phyloP scores from a whole-genome alignment of 345 rosid species.

The Odontarrhena argentea region DNA sequence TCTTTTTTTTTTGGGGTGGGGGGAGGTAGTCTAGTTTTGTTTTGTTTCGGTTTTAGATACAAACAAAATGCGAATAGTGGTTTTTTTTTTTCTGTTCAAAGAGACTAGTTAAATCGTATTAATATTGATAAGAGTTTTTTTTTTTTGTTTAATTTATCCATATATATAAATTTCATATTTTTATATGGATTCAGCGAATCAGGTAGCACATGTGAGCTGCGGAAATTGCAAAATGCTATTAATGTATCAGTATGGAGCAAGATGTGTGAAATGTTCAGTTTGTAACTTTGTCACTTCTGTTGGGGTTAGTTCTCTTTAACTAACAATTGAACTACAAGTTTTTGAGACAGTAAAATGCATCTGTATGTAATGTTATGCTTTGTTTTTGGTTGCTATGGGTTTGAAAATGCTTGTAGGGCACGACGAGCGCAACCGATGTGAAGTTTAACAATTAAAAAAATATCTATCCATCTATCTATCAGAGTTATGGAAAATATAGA shows the following conservation, averaged over 20 bases:
- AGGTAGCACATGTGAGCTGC: constrained; percentile 91
- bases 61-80: background rate
- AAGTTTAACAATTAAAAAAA: constrained; percentile 59
- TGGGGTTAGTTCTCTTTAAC: constrained; percentile 59
- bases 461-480: constrained; percentile 1
- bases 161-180: background rate
- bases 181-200: constrained; percentile 65
- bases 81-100: no score
- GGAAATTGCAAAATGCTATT: constrained; percentile 94
- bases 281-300: constrained; percentile 87
- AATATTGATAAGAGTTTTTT: no score
- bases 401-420: constrained; percentile 59
- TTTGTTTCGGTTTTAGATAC: background rate
- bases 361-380: constrained; percentile 22
- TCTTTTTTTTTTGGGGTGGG: background rate
- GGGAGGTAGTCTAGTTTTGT: background rate
- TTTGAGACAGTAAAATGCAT: no score
- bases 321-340: no score
- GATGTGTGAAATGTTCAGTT: constrained; percentile 91
- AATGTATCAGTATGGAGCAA: constrained; percentile 96
- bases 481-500: constrained; percentile 28
- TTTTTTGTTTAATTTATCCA: background rate
- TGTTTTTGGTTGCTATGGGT: constrained; percentile 19
- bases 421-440: constrained; percentile 67
- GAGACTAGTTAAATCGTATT: no score